Evolutionary conservation across 306 rosid genomes (phyloP), one percentile per base, ranked within the genome.

Genomic region (Corylus americana): DNA sequence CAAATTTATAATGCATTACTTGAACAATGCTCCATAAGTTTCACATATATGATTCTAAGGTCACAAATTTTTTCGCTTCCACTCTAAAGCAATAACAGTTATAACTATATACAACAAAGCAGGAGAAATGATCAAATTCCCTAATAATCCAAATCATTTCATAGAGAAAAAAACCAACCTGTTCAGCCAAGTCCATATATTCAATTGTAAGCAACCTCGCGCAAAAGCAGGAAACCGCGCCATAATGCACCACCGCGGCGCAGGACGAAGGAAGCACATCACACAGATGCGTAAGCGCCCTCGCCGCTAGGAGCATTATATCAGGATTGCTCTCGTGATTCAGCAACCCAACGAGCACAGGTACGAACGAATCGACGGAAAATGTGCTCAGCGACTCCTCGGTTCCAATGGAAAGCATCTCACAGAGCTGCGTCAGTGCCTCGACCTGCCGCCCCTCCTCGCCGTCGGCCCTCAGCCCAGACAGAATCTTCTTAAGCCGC

Each of bases 101-200:
- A 8, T 48, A 8, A 48, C 12, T 48, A 48, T 48, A 53, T 14
- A 18, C 39, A 66, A 16, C 62, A 20, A 39, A 70, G 10, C n/a
- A 17, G 25, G 47, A 11, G 42, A 17, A 17, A 42, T 39, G 70
- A 55, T 37, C 14, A 20, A 74, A 0, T 48, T 57, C 72, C 53
- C 76, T 39, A 83, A 17, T 13, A 29, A 79, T 78, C 77, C 75
- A 35, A 50, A 66, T 2, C 8, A 14, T 25, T 55, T 63, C 20
- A 77, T 7, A 55, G 80, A 77, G 13, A 35, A 74, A 55, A 11
- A 73, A 47, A 83, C 81, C 27, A 83, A 96, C 99, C 99, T 96
- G 99, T 76, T 96, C 99, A n/a, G 99, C 99, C 74, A 96, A 86
- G 87, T 96, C 99, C 99, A 96, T 96, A 72, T 96, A 96, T 83